phyloP scores from a whole-genome alignment of 257 asterid genomes.

The Scutellaria barbata region DNA sequence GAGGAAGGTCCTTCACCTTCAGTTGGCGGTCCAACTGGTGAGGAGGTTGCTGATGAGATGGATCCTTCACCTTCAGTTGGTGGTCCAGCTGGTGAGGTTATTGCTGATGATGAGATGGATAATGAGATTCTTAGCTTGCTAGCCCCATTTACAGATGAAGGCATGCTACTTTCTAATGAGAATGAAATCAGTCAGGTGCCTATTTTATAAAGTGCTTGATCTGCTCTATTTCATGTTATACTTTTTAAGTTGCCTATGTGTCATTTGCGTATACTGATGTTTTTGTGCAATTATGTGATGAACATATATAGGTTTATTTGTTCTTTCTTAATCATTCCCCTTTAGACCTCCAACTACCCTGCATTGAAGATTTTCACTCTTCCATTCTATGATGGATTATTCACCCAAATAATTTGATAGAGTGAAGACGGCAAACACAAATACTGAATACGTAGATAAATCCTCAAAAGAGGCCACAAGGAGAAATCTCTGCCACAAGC shows the following conservation, averaged over 20 bases:
- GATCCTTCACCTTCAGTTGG: conserved; percentile 42
- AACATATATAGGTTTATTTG: too few species aligned
- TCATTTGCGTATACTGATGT: too few species aligned
- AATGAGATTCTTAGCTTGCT: conserved; percentile 51
- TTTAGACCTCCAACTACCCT: too few species aligned
- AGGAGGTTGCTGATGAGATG: conserved; percentile 31
- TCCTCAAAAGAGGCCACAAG: too few species aligned
- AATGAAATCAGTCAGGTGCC: conserved; percentile 51
- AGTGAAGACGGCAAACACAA: too few species aligned
- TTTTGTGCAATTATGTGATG: too few species aligned
- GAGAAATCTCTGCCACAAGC: too few species aligned
- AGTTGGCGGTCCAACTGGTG: conserved; percentile 37
- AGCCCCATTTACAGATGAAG: conserved; percentile 45
- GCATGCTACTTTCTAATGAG: conserved; percentile 26
- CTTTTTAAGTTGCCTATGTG: not conserved
- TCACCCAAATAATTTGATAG: too few species aligned
- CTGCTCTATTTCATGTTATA: not conserved
- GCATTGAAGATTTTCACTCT: too few species aligned
- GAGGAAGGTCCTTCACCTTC: conserved; percentile 46
- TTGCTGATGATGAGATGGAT: conserved; percentile 34
- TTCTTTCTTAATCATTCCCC: too few species aligned
- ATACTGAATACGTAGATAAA: too few species aligned
- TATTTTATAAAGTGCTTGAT: not conserved
- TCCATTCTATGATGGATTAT: too few species aligned
- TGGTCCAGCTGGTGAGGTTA: conserved; percentile 37